A percentile compares a stretch with the other conserved stretches of the same genome.
phyloP scores from a whole-genome alignment of 768 basidiomycete species.

The Trametes cubensis region DNA sequence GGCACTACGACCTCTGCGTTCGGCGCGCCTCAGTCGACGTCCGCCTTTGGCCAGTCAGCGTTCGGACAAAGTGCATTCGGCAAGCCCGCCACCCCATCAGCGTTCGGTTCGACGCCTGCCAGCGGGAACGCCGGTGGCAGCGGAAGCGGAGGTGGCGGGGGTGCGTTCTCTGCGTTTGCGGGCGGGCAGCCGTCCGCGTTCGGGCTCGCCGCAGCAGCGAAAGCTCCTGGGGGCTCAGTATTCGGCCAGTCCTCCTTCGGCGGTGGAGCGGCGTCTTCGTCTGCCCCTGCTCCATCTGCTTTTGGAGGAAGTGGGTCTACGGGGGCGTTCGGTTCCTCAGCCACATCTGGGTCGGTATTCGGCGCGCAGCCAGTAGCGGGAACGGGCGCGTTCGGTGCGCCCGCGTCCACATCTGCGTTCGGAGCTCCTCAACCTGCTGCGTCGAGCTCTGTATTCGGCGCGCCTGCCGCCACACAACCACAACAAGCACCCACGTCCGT shows the following conservation, averaged over 20 bases:
- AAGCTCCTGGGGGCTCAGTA: slow-evolving; percentile 25
- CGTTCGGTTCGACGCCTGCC: slow-evolving; percentile 14
- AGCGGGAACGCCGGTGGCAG: slow-evolving; percentile 23
- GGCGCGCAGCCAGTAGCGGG: slow-evolving; percentile 5
- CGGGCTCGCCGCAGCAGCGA: slow-evolving; percentile 27
- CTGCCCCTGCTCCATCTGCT: slow-evolving; percentile 22
- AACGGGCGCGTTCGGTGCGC: not conserved
- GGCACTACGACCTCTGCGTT: slow-evolving; percentile 33
- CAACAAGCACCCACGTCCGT: slow-evolving; percentile 20
- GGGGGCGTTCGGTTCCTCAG: slow-evolving; percentile 27
- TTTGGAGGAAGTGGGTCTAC: slow-evolving; percentile 13
- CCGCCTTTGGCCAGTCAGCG: slow-evolving; percentile 25
- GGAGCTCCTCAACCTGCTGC: not conserved
- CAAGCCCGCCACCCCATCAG: slow-evolving; percentile 8
- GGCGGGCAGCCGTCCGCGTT: slow-evolving; percentile 33
- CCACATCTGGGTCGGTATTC: slow-evolving; percentile 17
- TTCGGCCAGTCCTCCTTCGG: slow-evolving; percentile 30
- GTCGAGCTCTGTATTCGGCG: slow-evolving; percentile 20
- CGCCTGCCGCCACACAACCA: slow-evolving; percentile 36
- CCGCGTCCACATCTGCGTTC: slow-evolving; percentile 9
- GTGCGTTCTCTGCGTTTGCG: slow-evolving; percentile 36
- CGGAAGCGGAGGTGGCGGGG: slow-evolving; percentile 19
- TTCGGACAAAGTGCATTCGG: slow-evolving; percentile 28
- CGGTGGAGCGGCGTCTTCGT: slow-evolving; percentile 15
- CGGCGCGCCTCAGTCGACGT: slow-evolving; percentile 29